Percentiles rank a stretch among this genome's conserved stretches.
Evolutionary conservation across 2,329 filamentous ascomycete genomes (phyloP).

Genomic region (Ophiostoma montium): DNA sequence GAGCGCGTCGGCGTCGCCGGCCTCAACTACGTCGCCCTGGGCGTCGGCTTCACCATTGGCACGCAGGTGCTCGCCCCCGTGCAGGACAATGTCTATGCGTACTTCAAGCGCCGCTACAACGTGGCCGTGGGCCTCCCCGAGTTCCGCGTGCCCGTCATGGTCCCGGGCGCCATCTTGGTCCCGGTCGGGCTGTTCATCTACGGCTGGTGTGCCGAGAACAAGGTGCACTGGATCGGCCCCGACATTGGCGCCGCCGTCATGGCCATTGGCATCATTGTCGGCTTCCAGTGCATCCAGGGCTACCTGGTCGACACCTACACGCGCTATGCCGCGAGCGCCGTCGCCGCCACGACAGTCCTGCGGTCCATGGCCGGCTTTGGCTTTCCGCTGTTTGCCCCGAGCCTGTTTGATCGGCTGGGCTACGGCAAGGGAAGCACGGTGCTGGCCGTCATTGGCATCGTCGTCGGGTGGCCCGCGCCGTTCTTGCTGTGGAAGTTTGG

Average conservation of each 20-base stretch:
- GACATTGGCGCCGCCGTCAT: slow-evolving; percentile 29
- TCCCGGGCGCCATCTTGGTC: slow-evolving; percentile 26
- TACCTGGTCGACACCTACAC: slow-evolving; percentile 34
- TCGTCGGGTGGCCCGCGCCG: slow-evolving; percentile 26
- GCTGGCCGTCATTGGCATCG: slow-evolving; percentile 29
- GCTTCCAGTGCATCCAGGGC: slow-evolving; percentile 31
- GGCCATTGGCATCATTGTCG: slow-evolving; percentile 24
- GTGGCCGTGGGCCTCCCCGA: slow-evolving; percentile 23
- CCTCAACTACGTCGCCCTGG: slow-evolving; percentile 24
- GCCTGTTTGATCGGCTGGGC: slow-evolving; percentile 28
- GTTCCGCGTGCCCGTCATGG: slow-evolving; percentile 29
- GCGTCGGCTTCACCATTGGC: slow-evolving; percentile 17
- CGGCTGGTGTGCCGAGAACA: slow-evolving; percentile 29
- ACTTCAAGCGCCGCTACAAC: slow-evolving; percentile 26
- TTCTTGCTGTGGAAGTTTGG: slow-evolving; percentile 32
- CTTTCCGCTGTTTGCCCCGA: slow-evolving; percentile 36
- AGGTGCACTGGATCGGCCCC: slow-evolving; percentile 31
- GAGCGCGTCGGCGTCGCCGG: slow-evolving; percentile 20
- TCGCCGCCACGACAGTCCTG: slow-evolving; percentile 28
- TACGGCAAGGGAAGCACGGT: slow-evolving; percentile 29
- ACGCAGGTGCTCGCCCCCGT: slow-evolving; percentile 39
- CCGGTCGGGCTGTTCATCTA: slow-evolving; percentile 31
- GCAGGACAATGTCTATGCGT: slow-evolving; percentile 31
- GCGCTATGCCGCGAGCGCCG: slow-evolving; percentile 30
- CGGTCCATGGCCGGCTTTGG: slow-evolving; percentile 35